Conservation (phyloP, 768 basidiomycete species). For the Kwoniella mangroviensis region DNA sequence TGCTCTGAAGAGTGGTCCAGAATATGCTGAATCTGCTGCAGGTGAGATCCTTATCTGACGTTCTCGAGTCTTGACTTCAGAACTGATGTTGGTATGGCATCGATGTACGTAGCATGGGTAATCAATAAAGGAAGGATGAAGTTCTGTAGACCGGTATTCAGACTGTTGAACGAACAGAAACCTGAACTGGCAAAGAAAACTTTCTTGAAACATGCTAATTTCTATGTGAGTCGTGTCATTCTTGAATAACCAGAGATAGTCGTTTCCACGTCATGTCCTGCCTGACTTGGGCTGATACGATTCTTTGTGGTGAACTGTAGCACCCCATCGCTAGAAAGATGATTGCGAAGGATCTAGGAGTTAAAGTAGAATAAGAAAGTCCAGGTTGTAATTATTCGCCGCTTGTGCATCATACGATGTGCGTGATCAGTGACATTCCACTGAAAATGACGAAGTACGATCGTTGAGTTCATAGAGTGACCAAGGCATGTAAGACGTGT, state of each 20-base stretch:
- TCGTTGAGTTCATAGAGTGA: too few species aligned
- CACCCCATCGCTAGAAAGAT: conserved; percentile 58
- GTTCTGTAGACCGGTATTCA: conserved; percentile 56
- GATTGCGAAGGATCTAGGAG: conserved; percentile 54
- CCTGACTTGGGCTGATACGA: neutral
- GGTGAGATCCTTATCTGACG: conserved; percentile 32
- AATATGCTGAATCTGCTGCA: conserved; percentile 56
- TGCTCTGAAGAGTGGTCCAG: conserved; percentile 61
- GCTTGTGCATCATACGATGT: too few species aligned
- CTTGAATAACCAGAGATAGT: too few species aligned
- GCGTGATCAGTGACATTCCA: too few species aligned
- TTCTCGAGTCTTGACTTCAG: neutral
- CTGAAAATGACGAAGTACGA: too few species aligned
- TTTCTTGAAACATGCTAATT: conserved; percentile 53
- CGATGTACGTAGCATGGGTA: conserved; percentile 49
- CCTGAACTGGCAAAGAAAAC: conserved; percentile 57
- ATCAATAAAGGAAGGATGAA: conserved; percentile 57
- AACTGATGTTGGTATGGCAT: neutral
- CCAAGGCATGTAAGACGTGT: too few species aligned
- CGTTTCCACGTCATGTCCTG: too few species aligned
- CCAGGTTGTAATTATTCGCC: too few species aligned
- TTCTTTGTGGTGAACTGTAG: conserved; percentile 12
- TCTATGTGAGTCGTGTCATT: conserved; percentile 47
- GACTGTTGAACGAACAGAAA: conserved; percentile 52
- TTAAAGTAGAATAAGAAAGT: conserved; percentile 25